Evolutionary conservation across 176 grass and related monocot genomes (phyloP).

Genomic region (Carex littledalei): DNA sequence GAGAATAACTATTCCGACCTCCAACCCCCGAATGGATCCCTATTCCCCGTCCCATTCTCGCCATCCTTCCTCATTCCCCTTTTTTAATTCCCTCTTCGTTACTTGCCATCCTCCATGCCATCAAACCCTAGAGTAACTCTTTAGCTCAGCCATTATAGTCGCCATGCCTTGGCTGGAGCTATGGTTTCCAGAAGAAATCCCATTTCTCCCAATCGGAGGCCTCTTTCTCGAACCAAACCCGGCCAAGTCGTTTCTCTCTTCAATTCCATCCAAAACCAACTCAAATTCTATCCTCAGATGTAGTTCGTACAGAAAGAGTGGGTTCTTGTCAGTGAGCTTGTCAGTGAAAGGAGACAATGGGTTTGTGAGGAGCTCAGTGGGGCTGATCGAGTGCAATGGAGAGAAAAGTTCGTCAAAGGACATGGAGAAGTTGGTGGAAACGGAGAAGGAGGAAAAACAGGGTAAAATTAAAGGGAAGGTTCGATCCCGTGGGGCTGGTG

Average conservation of each 20-base stretch:
- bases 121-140: conserved; percentile 35
- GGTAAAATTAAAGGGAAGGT: conserved; percentile 18
- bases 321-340: conserved; percentile 78
- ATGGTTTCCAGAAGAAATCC: conserved; percentile 44
- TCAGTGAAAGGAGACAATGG: conserved; percentile 59
- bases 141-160: neutral
- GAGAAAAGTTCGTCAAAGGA: conserved; percentile 47
- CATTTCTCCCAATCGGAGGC: conserved; percentile 10
- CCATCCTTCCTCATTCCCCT: conserved; percentile 17
- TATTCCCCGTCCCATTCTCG: conserved; percentile 13
- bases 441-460: conserved; percentile 16
- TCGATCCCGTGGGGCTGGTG: conserved; percentile 32
- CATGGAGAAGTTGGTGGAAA: conserved; percentile 30
- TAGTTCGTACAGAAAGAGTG: neutral
- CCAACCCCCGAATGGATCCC: conserved; percentile 17
- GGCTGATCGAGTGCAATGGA: conserved; percentile 38
- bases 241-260: conserved; percentile 50
- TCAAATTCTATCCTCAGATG: conserved; percentile 26
- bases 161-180: conserved; percentile 78
- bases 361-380: conserved; percentile 46
- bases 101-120: neutral
- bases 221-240: conserved; percentile 48
- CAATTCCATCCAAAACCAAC: conserved; percentile 28
- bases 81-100: neutral
- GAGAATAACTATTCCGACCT: conserved; percentile 5